Percentiles rank a stretch among this genome's conserved stretches.
Conservation (phyloP, 78 protist species). For the Acrasis kona region DNA sequence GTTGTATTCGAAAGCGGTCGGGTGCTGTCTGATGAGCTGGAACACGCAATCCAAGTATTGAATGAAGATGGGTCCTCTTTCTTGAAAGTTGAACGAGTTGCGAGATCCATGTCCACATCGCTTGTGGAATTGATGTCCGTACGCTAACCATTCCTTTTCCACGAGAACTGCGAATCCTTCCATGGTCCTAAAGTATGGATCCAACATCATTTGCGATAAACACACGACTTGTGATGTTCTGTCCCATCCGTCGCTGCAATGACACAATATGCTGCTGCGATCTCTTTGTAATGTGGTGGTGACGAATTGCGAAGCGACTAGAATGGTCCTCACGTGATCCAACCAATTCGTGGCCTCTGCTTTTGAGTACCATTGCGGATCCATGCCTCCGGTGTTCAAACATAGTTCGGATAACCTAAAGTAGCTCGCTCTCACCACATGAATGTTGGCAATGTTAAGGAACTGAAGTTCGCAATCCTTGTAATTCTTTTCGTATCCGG, state of each 20-base stretch:
- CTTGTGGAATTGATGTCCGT: conserved; percentile 73
- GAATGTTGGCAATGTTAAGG: conserved; percentile 16
- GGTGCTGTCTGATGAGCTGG: conserved; percentile 35
- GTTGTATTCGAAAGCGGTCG: conserved; percentile 41
- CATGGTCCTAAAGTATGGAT: conserved; percentile 81
- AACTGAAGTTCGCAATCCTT: conserved; percentile 2
- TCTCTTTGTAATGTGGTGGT: background rate
- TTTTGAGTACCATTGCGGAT: background rate
- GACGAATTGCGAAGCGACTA: background rate
- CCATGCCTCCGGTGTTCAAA: background rate
- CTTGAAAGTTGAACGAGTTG: conserved; percentile 2
- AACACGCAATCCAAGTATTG: conserved; percentile 48
- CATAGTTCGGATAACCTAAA: background rate
- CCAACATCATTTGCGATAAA: conserved; percentile 59
- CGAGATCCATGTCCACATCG: conserved; percentile 23
- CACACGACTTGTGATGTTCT: conserved; percentile 44
- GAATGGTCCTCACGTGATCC: background rate
- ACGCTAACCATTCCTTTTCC: conserved; percentile 86
- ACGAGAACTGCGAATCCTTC: conserved; percentile 71
- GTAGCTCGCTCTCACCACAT: conserved; percentile 10
- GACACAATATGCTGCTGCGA: background rate
- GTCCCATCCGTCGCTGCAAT: conserved; percentile 41
- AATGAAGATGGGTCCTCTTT: conserved; percentile 34
- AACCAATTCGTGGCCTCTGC: background rate
- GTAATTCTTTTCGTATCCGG: conserved; percentile 26